Conservation (phyloP, 2,329 filamentous ascomycete species). For the Chaetomium olivaceum region DNA sequence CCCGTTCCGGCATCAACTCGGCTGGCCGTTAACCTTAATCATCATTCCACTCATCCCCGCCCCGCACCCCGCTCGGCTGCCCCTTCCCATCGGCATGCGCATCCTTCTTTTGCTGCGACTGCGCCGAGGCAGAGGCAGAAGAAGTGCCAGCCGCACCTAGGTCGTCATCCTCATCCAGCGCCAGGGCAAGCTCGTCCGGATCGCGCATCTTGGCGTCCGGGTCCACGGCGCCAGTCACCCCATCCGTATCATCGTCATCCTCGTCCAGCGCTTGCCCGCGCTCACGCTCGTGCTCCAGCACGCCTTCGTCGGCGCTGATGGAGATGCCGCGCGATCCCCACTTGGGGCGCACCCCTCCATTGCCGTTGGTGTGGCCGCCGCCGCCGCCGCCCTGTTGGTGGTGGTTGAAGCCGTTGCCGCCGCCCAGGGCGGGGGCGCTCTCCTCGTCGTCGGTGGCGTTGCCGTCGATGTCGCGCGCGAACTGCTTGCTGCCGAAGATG, state of each 20-base stretch:
- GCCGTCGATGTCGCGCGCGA: slow-evolving; percentile 48
- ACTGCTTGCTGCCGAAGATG: slow-evolving; percentile 66
- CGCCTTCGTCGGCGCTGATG: slow-evolving; percentile 64
- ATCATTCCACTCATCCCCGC: slow-evolving; percentile 49
- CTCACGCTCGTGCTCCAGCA: slow-evolving; percentile 49
- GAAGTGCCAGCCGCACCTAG: slow-evolving; percentile 29
- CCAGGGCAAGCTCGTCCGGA: slow-evolving; percentile 63
- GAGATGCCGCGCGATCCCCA: slow-evolving; percentile 68
- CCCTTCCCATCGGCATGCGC: slow-evolving; percentile 33
- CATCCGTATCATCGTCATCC: slow-evolving; percentile 42
- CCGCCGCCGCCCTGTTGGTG: slow-evolving; percentile 15
- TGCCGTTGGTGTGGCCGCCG: slow-evolving; percentile 31
- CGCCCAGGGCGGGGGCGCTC: slow-evolving; percentile 51
- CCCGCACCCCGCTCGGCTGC: slow-evolving; percentile 44
- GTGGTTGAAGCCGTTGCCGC: slow-evolving; percentile 29
- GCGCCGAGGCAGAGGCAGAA: not conserved
- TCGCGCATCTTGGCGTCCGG: slow-evolving; percentile 67
- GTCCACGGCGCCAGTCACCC: slow-evolving; percentile 50
- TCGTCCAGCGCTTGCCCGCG: slow-evolving; percentile 39
- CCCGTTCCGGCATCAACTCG: not conserved
- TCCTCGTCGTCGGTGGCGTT: slow-evolving; percentile 60
- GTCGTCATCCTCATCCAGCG: slow-evolving; percentile 59
- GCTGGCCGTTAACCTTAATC: not conserved
- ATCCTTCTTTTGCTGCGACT: slow-evolving; percentile 9
- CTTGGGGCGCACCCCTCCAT: slow-evolving; percentile 46